Evolutionary conservation across 176 grass and related monocot species (phyloP).

Genomic region (Lolium perenne): DNA sequence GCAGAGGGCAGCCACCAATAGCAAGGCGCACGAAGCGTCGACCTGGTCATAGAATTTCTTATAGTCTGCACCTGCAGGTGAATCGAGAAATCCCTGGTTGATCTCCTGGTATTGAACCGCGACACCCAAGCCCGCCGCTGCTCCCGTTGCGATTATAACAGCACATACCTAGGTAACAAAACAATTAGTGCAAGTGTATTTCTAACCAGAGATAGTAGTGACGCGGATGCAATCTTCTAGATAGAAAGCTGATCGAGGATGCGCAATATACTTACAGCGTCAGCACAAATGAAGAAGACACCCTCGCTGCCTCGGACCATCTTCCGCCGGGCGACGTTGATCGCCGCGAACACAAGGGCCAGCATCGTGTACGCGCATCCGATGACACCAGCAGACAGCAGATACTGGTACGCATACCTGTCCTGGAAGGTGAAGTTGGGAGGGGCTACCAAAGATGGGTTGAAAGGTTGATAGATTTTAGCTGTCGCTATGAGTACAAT

Average conservation of each 20-base stretch:
- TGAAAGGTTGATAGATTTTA: not conserved
- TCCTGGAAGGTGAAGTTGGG: constrained; percentile 4
- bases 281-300: not conserved
- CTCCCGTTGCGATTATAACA: not conserved
- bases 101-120: not conserved
- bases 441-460: not conserved
- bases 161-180: not conserved
- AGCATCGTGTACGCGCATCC: constrained; percentile 1
- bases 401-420: not conserved
- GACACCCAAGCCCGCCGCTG: not conserved
- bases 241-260: not conserved
- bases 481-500: not conserved
- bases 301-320: not conserved
- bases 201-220: not conserved
- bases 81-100: not conserved
- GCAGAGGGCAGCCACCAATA: constrained; percentile 4
- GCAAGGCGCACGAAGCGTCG: not conserved
- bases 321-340: not conserved
- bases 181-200: not conserved
- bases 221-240: too few species aligned
- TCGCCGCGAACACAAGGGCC: not conserved
- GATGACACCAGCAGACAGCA: not conserved
- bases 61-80: not conserved
- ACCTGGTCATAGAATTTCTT: constrained; percentile 7
- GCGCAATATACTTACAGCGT: not conserved